These are phyloP conservation scores for Hyphodiscus sp. DNA, from an alignment of 2,329 filamentous ascomycete species.

Conservation along the genomic window DNA sequence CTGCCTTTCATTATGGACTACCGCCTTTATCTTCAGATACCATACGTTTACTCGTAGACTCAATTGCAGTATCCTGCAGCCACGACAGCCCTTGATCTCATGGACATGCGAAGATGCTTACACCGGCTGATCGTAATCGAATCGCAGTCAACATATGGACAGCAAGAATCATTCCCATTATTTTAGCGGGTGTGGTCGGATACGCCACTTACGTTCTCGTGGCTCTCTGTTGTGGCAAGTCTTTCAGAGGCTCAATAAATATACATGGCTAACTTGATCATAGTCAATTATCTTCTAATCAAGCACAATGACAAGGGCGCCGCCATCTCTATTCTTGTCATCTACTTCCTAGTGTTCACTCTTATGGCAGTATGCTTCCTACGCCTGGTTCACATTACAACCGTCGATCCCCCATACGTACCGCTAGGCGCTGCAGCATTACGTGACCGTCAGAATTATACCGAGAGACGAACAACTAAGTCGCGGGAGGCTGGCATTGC, in stretches of 20 bases:
- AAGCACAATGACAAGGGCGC: conserved; percentile 39
- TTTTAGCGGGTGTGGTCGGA: conserved; percentile 59
- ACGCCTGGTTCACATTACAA: conserved; percentile 62
- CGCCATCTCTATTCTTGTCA: conserved; percentile 62
- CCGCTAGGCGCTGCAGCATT: conserved; percentile 47
- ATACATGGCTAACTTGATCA: not conserved
- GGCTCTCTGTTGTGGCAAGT: conserved; percentile 60
- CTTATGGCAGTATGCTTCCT: conserved; percentile 62
- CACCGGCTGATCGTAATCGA: conserved; percentile 7
- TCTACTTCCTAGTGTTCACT: conserved; percentile 68
- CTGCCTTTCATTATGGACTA: not conserved
- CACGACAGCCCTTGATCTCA: not conserved
- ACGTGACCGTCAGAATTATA: conserved; percentile 15
- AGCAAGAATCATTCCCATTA: conserved; percentile 53
- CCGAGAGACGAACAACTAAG: conserved; percentile 17
- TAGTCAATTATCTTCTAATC: conserved; percentile 67
- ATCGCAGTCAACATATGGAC: conserved; percentile 24
- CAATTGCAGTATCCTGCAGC: not conserved
- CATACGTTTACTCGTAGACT: not conserved
- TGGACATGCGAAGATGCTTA: conserved; percentile 5
- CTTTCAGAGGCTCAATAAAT: not conserved
- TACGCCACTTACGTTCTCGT: conserved; percentile 69
- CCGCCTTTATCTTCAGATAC: not conserved
- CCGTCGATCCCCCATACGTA: conserved; percentile 66
- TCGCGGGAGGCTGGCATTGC: conserved; percentile 16